Base-by-base conservation (phyloP, 179 eudicot species). In the Camellia oleifera region DNA sequence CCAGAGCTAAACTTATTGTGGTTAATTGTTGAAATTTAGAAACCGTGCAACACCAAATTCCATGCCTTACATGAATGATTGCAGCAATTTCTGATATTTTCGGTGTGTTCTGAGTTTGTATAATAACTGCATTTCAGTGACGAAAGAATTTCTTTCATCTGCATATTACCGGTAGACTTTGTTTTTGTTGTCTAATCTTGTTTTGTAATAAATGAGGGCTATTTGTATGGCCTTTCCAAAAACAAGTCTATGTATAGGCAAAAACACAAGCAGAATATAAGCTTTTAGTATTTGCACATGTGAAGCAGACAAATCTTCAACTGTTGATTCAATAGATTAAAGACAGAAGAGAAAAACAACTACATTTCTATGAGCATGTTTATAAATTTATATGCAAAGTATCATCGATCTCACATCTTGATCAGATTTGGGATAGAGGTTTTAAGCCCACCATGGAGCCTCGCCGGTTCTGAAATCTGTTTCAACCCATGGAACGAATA, bases 401-500 rank as follows among this genome's bases (percentile, higher is more conserved):
- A 32, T 32, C 0, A 32, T 32, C 40, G 40, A 32, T 32, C 40
- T 32, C 40, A 32, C 40, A 32, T 32, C 40, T 32, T 32, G 40
- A 1, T 32, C 40, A 32, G 40, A 32, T 56, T 56, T 56, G 60
- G 60, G 14, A 42, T 1, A 67, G 50, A n/a, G 3, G 44, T 1
- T 64, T 57, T 18, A 91, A 77, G 94, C 50, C 97, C 97, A 92
- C 97, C 97, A 93, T 82, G 97, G 95, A 73, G 75, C 85, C 3
- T 91, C 93, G 23, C 97, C 97, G 23, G 95, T 93, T 88, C 97
- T 89, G 83, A 93, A 93, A 85, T 93, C 97, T 15, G 94, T 92
- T 82, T 93, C 97, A 20, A 85, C 85, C 97, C 97, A 93, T 66
- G 97, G 97, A 78, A 91, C 90, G 78, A 93, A 91, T 44, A 93